A percentile compares a stretch with the other conserved stretches of the same genome.
These are phyloP conservation scores for Paracorniculantispora psalliotae DNA, from an alignment of 2,329 filamentous ascomycete species.

Conservation along the genomic window DNA sequence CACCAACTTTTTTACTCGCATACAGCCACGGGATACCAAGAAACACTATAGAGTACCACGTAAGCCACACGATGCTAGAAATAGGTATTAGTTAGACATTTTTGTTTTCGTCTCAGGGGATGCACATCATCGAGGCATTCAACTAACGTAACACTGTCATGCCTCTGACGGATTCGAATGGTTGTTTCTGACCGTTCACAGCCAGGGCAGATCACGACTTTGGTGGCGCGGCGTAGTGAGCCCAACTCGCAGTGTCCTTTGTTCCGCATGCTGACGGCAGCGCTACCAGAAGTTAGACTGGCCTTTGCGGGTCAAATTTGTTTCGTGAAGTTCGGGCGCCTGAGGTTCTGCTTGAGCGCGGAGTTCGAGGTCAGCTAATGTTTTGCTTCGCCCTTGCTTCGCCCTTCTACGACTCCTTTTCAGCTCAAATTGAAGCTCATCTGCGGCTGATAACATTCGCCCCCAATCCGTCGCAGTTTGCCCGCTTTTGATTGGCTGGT, in stretches of 20 bases:
- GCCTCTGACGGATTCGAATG: neutral
- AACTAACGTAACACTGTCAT: neutral
- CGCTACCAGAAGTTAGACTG: too few species aligned
- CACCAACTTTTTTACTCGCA: neutral
- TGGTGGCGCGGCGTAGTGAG: neutral
- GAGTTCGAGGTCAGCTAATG: too few species aligned
- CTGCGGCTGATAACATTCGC: too few species aligned
- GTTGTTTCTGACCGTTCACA: neutral
- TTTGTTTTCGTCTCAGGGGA: neutral
- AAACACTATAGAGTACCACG: neutral
- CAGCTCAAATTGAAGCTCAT: too few species aligned
- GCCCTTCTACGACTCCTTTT: too few species aligned
- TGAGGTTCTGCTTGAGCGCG: too few species aligned
- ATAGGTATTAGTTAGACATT: neutral
- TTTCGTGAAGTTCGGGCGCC: too few species aligned
- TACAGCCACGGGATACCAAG: neutral
- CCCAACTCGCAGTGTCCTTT: neutral
- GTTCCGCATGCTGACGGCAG: neutral
- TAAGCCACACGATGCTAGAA: neutral
- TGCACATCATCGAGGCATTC: neutral
- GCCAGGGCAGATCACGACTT: neutral
- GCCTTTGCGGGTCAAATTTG: too few species aligned
- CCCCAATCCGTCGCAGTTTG: too few species aligned
- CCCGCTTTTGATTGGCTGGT: too few species aligned
- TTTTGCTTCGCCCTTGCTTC: too few species aligned